These are phyloP conservation scores for Alternaria burnsii DNA, from an alignment of 2,329 filamentous ascomycete species.

Conservation along the genomic window DNA sequence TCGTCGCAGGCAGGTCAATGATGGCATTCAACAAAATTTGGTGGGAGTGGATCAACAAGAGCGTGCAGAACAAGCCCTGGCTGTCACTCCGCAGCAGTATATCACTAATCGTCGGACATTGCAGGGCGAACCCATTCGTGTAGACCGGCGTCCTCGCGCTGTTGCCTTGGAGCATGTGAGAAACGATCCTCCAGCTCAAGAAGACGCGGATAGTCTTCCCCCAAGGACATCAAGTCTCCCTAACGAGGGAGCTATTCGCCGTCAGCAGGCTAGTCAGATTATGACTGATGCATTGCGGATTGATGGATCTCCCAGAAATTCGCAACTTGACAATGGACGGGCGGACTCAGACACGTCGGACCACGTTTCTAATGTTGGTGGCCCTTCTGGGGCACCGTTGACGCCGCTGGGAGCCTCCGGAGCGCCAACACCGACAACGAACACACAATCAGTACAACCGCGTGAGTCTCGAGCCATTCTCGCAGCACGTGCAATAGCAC, in stretches of 20 bases:
- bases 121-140: neutral
- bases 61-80: neutral
- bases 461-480: conserved; percentile 4
- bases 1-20: neutral
- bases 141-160: neutral
- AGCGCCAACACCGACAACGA: neutral
- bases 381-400: neutral
- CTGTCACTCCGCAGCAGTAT: neutral
- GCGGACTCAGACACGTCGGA: neutral
- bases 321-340: neutral
- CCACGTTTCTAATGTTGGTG: neutral
- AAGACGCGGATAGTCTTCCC: neutral
- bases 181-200: neutral
- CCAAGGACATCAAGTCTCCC: neutral
- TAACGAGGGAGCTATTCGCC: neutral
- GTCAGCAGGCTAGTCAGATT: neutral
- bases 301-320: neutral
- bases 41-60: neutral
- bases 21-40: neutral
- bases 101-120: neutral
- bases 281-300: neutral
- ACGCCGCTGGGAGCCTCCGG: neutral
- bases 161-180: neutral
- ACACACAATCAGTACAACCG: neutral
- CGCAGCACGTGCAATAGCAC: conserved; percentile 5